phyloP scores from a whole-genome alignment of 1,139 yeast genomes.

The Pichia sp. region DNA sequence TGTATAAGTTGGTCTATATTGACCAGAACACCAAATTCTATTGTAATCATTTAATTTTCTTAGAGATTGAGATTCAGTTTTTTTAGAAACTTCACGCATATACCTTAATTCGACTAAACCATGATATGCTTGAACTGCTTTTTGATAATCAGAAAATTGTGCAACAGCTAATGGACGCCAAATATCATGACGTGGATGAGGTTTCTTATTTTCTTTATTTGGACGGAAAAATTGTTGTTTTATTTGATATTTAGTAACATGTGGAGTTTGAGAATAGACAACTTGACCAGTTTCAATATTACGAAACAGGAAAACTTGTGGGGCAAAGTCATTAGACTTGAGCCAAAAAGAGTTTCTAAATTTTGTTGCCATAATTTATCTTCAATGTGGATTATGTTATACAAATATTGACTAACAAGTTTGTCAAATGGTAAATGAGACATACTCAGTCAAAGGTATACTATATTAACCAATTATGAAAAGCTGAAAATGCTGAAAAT shows the following conservation, averaged over 20 bases:
- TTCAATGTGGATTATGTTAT: background rate
- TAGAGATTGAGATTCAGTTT: conserved; percentile 57
- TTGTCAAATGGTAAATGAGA: no score
- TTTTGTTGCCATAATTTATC: conserved; percentile 27
- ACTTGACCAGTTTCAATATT: conserved; percentile 89
- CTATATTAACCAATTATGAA: background rate
- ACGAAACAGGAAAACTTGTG: conserved; percentile 76
- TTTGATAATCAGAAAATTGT: conserved; percentile 55
- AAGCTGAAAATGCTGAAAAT: background rate
- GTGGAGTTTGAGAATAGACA: conserved; percentile 79
- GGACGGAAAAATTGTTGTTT: conserved; percentile 69
- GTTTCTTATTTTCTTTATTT: conserved; percentile 84
- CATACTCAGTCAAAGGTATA: background rate
- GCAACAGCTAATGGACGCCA: conserved; percentile 93
- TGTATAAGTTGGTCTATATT: conserved; percentile 82
- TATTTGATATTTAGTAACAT: conserved; percentile 58
- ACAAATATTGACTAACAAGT: no score
- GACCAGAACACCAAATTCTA: conserved; percentile 79
- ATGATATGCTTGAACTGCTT: conserved; percentile 69
- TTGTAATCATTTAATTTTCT: conserved; percentile 74
- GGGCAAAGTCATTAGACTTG: conserved; percentile 54
- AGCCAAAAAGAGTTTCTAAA: conserved; percentile 40
- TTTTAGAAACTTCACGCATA: conserved; percentile 57
- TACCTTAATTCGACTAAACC: conserved; percentile 69
- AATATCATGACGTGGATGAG: conserved; percentile 72